phyloP scores from a whole-genome alignment of 345 rosid species.

The Excoecaria agallocha region DNA sequence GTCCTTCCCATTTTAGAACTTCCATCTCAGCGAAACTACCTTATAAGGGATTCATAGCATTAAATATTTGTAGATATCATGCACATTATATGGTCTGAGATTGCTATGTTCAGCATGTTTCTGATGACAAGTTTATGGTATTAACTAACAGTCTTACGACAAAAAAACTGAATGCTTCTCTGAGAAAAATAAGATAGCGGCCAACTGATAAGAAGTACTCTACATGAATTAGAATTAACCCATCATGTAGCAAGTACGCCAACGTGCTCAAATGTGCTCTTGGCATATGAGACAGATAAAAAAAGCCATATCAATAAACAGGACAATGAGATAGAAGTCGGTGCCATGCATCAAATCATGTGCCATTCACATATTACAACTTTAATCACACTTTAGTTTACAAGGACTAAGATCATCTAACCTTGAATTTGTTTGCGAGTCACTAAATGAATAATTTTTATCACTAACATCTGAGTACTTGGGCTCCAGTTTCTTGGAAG shows the following conservation, averaged over 20 bases:
- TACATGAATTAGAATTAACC: conserved; percentile 2
- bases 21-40: background rate
- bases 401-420: conserved; percentile 24
- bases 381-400: background rate
- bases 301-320: background rate
- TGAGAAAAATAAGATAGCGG: background rate
- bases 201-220: background rate
- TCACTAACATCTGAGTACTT: conserved; percentile 43
- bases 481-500: conserved; percentile 51
- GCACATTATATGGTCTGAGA: too few relatives aligned
- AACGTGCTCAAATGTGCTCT: background rate
- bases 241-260: background rate
- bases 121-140: background rate
- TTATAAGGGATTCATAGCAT: conserved; percentile 1
- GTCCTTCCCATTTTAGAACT: background rate
- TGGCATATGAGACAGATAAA: background rate
- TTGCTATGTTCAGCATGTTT: background rate
- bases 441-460: conserved; percentile 42
- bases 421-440: conserved; percentile 61
- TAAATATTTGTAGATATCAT: background rate
- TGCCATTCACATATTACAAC: background rate
- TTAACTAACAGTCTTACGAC: background rate
- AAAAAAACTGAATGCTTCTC: background rate
- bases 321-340: background rate
- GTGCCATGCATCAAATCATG: background rate